phyloP scores from a whole-genome alignment of 768 basidiomycete genomes.

The Phanerochaete carnosa region DNA sequence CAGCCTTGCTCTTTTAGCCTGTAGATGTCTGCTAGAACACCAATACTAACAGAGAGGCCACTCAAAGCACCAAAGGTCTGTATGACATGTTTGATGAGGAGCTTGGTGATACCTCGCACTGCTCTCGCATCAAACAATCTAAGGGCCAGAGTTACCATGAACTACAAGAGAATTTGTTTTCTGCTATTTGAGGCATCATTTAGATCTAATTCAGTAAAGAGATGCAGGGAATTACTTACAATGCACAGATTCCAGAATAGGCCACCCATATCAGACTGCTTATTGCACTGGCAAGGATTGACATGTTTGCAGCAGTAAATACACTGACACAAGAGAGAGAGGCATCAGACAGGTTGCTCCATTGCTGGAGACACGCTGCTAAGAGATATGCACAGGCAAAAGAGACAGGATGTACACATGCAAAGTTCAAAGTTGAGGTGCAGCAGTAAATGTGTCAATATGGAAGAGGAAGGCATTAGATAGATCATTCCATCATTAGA shows the following conservation, averaged over 20 bases:
- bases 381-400: too few species aligned
- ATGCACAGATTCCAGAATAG: constrained; percentile 1
- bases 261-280: constrained; percentile 2
- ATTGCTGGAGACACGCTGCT: too few species aligned
- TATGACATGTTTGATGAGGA: constrained; percentile 61
- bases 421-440: too few species aligned
- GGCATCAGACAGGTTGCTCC: too few species aligned
- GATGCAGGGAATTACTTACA: constrained; percentile 38
- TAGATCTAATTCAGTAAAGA: constrained; percentile 36
- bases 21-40: constrained; percentile 66
- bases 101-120: constrained; percentile 37
- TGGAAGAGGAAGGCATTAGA: too few species aligned
- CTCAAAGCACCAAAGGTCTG: constrained; percentile 65
- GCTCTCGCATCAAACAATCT: constrained; percentile 59
- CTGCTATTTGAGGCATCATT: constrained; percentile 57
- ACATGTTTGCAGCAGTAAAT: constrained; percentile 3
- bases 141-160: constrained; percentile 55
- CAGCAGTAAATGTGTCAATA: too few species aligned
- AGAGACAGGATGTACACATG: too few species aligned
- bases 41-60: constrained; percentile 52
- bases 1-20: too few species aligned
- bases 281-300: constrained; percentile 1
- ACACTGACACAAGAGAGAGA: too few species aligned
- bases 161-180: constrained; percentile 53
- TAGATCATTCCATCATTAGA: too few species aligned